A percentile compares a stretch with the other conserved stretches of the same genome.
Evolutionary conservation across 2,329 filamentous ascomycete genomes (phyloP).

Genomic region (Beauveria medogensis): DNA sequence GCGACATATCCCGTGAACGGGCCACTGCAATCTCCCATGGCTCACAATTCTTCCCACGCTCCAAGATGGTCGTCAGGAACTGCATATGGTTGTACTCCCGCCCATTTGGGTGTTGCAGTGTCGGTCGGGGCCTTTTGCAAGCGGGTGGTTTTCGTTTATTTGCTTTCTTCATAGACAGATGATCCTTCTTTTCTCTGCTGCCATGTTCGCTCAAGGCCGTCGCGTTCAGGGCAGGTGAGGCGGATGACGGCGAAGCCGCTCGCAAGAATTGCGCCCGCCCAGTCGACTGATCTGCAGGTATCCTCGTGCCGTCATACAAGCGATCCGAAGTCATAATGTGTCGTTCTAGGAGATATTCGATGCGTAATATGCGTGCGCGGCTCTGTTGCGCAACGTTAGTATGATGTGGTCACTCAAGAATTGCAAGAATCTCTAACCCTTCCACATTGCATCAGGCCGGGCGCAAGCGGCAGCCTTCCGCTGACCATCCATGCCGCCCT

Average conservation of each 20-base stretch:
- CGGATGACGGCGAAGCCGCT: not conserved
- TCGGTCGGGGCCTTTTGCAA: not conserved
- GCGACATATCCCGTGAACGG: not conserved
- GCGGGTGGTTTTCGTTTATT: not conserved
- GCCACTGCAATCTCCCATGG: not conserved
- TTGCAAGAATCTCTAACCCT: not conserved
- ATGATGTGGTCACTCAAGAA: not conserved
- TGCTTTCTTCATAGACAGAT: not conserved
- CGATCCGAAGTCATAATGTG: not conserved
- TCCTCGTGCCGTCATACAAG: not conserved
- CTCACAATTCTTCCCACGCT: not conserved
- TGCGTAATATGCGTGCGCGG: not conserved
- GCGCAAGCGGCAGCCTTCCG: constrained; percentile 19
- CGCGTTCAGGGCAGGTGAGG: not conserved
- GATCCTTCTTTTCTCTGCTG: not conserved
- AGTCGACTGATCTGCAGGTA: not conserved
- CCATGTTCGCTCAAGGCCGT: not conserved
- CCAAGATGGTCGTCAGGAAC: not conserved
- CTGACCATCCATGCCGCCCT: constrained; percentile 25
- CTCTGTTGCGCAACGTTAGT: not conserved
- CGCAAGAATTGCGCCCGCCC: not conserved
- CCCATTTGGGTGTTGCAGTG: not conserved
- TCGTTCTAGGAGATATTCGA: not conserved
- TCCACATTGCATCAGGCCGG: not conserved
- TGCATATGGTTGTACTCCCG: not conserved